These are phyloP conservation scores for Populus tremula DNA, from an alignment of 345 rosid species.

Conservation along the genomic window DNA sequence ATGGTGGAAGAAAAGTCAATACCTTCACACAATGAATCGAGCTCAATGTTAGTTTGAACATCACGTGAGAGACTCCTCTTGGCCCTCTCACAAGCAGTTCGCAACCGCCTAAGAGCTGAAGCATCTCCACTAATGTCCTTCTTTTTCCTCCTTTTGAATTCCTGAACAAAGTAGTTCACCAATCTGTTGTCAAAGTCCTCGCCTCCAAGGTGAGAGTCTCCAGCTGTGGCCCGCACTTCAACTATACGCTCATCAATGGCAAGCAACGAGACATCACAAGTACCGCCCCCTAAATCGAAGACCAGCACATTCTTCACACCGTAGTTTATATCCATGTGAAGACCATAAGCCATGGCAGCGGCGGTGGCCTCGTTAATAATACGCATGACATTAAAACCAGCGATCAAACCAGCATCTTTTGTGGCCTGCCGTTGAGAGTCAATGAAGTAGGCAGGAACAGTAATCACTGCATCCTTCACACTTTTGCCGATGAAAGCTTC, in stretches of 20 bases:
- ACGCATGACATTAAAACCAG: conserved; percentile 5
- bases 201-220: conserved; percentile 11
- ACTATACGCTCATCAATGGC: conserved; percentile 4
- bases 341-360: conserved; percentile 16
- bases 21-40: not conserved
- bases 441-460: conserved; percentile 16
- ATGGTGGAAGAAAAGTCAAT: not conserved
- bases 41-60: not conserved
- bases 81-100: not conserved
- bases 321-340: conserved; percentile 1
- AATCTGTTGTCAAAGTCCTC: conserved; percentile 12
- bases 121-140: conserved; percentile 25
- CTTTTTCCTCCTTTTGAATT: conserved; percentile 32
- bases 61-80: not conserved
- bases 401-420: conserved; percentile 5
- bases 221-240: conserved; percentile 3
- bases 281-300: conserved; percentile 5
- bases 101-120: not conserved
- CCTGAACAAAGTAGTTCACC: conserved; percentile 40
- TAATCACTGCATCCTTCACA: not conserved
- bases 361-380: conserved; percentile 6
- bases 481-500: conserved; percentile 3
- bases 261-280: conserved; percentile 7
- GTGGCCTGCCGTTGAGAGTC: conserved; percentile 20
- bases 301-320: conserved; percentile 10